Conservation (phyloP, 345 rosid genomes). For the Eucalyptus regnans region DNA sequence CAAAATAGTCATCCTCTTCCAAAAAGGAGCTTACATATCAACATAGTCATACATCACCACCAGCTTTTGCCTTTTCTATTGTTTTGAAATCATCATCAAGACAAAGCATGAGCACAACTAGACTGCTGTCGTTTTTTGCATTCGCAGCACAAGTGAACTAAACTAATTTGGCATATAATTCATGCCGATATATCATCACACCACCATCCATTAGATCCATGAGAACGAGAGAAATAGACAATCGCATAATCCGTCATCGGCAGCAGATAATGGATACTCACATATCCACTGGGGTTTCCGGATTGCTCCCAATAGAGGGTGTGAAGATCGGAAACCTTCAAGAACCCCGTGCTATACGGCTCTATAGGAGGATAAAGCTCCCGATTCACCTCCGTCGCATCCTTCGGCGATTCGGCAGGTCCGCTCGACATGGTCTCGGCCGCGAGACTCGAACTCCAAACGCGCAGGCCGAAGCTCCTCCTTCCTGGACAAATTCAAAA, state of each 20-base stretch:
- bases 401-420: slow-evolving; percentile 29
- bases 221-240: neutral
- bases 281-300: slow-evolving; percentile 83
- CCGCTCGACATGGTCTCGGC: slow-evolving; percentile 15
- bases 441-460: slow-evolving; percentile 9
- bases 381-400: slow-evolving; percentile 17
- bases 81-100: neutral
- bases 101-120: neutral
- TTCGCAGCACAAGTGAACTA: neutral
- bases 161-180: neutral
- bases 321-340: slow-evolving; percentile 79
- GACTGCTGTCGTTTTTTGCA: neutral
- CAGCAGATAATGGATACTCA: slow-evolving; percentile 13
- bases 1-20: neutral
- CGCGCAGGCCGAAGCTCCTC: slow-evolving; percentile 1
- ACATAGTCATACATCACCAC: neutral
- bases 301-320: slow-evolving; percentile 84
- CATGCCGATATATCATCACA: neutral
- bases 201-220: neutral
- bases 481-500: slow-evolving; percentile 14
- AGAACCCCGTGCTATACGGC: slow-evolving; percentile 54
- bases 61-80: neutral
- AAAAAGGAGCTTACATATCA: neutral
- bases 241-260: neutral
- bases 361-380: slow-evolving; percentile 50